Base-by-base conservation (phyloP, 2,329 filamentous ascomycete genomes). In the Aspergillus tanneri region DNA sequence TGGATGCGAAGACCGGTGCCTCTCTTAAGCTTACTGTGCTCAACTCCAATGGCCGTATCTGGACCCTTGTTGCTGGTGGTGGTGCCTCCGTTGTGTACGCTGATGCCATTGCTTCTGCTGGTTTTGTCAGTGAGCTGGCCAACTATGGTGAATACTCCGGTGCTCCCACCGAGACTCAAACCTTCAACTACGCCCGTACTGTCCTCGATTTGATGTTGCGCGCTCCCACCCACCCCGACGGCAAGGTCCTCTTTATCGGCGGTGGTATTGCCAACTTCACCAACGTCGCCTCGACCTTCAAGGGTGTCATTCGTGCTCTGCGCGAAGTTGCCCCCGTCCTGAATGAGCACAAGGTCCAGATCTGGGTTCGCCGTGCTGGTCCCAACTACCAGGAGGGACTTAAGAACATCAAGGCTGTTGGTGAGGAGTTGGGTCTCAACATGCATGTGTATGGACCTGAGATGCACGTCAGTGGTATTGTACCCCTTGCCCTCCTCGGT, bases 241-340 rank as follows among this genome's bases (percentile, higher is more conserved):
- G 93, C 80, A 99, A 97, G 84, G 90, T 99, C 45, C 86, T 99
- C 59, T 99, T 99, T 83, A 97, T 99, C 61, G 93, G 93, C 74
- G 93, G 93, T 79, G 93, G 93, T 83, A 99, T 99, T 82, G 93
- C 93, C 82, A 99, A 99, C 87, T 99, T 99, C 81, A 99, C 93
- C 81, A 99, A 97, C 78, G 93, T 99, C 46, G 93, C 93, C 53
- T 93, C 88, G 64, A 99, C 93, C 57, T 99, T 99, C 87, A 99
- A 99, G 84, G 93, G 93, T 79, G 92, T 99, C 73, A 99, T 99
- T 72, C 87, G 90, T 63, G 93, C 93, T 52, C 83, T 99, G 59
- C 86, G 92, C 59, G 93, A 97, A 76, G 90, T 92, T 62, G 83
- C 91, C 52, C 84, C 85, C 56, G 81, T 86, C 57, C 83, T 99